Evolutionary conservation across 257 asterid species (phyloP), one percentile per base, ranked within the genome.

Genomic region (Fraxinus quadrangulata): DNA sequence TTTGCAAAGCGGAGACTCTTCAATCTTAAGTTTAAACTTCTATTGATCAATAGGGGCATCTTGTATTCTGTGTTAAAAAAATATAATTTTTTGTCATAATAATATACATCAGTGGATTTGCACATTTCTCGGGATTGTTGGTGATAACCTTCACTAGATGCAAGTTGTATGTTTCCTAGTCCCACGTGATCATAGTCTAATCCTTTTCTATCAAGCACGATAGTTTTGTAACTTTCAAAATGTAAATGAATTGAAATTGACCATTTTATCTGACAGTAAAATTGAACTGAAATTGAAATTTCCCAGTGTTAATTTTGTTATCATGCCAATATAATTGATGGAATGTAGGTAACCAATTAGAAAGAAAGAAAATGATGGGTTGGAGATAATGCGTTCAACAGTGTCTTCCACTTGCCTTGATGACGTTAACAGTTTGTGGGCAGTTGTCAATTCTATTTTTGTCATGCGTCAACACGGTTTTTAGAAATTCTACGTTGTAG

Each of bases 91-190:
- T 76, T 82, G 67, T 70, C 26, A 36, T 66, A 79, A 36, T 66
- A 79, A 21, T 67, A 56, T 77, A 78, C 37, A 75, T 47, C 54
- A 72, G 71, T 65, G 84, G 83, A 31, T 61, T 33, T 77, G 81
- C 79, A 28, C 66, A 72, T 45, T 51, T 75, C 70, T 70, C 66
- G 79, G 79, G 84, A 75, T 30, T 75, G 82, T 81, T 89, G 83
- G 80, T 71, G 78, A 79, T 49, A 79, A 36, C 45, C 61, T 72
- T 75, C 84, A 54, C 88, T 59, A 21, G 67, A 73, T 76, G 70
- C 81, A 63, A 74, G 54, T 77, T 82, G 75, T 59, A 59, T 74
- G 56, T 74, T 59, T 74, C 77, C 51, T 77, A 65, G 80, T 54
- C 26, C 84, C 49, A 33, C 77, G 74, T 80, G 47, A 51, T 72